Percentiles rank a stretch among this genome's conserved stretches.
Conservation (phyloP, 192 early-diverging fungal genomes). For the Coemansia sp. region DNA sequence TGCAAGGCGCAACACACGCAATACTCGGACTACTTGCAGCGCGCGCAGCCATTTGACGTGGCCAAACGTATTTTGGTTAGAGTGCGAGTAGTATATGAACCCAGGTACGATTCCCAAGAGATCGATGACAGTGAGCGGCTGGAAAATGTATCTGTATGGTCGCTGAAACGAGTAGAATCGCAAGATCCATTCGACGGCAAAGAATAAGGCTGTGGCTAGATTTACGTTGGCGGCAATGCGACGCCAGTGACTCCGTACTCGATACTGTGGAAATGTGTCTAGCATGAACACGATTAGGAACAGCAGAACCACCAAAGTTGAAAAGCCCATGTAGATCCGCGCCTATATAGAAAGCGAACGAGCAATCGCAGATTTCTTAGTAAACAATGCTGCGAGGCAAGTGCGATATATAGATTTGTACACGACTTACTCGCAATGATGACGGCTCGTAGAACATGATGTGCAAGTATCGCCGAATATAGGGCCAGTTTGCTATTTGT, state of each 20-base stretch:
- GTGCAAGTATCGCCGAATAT: constrained; percentile 31
- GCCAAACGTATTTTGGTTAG: constrained; percentile 17
- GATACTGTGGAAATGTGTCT: constrained; percentile 52
- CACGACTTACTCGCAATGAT: constrained; percentile 32
- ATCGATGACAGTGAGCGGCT: constrained; percentile 45
- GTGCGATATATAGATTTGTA: neutral
- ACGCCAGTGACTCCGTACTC: constrained; percentile 36
- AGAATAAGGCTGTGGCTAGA: constrained; percentile 40
- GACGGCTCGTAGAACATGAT: constrained; percentile 49
- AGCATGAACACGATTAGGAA: constrained; percentile 58
- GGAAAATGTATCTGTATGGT: constrained; percentile 22
- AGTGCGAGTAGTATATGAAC: constrained; percentile 24
- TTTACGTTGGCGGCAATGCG: constrained; percentile 32
- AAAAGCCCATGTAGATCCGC: constrained; percentile 44
- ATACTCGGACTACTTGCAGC: constrained; percentile 40
- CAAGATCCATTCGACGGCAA: constrained; percentile 46
- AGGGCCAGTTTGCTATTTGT: constrained; percentile 35
- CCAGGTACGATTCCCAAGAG: constrained; percentile 41
- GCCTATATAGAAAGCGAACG: constrained; percentile 11
- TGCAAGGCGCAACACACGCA: constrained; percentile 47
- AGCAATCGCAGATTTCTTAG: neutral
- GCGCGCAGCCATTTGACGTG: constrained; percentile 49
- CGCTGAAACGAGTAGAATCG: constrained; percentile 41
- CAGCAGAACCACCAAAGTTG: constrained; percentile 40
- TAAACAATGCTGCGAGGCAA: neutral